Evolutionary conservation across 2,329 filamentous ascomycete genomes (phyloP).

Genomic region (Fusarium goolgardi): DNA sequence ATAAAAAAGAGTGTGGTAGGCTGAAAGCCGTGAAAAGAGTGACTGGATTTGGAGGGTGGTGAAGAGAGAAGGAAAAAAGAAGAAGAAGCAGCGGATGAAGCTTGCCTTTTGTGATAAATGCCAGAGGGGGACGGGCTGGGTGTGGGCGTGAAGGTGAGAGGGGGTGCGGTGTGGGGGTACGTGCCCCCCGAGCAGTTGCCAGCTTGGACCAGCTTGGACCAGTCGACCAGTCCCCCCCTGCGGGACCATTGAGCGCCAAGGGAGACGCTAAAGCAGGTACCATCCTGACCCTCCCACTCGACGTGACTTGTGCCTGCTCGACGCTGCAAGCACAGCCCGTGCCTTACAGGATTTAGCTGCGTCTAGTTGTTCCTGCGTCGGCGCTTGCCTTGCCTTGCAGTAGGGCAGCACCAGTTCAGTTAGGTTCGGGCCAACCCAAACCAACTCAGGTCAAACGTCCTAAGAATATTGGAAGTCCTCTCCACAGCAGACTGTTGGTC

Average conservation of each 20-base stretch:
- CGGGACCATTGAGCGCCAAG: constrained; percentile 38
- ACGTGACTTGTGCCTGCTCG: constrained; percentile 1
- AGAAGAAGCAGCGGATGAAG: constrained; percentile 29
- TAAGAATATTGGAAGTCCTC: constrained; percentile 9
- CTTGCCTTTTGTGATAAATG: constrained; percentile 45
- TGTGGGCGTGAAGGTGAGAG: constrained; percentile 9
- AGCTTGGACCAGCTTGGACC: constrained; percentile 14
- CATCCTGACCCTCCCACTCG: constrained; percentile 23
- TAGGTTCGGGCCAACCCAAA: not conserved
- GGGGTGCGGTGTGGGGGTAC: constrained; percentile 29
- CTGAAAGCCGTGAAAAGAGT: constrained; percentile 47
- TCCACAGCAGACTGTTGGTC: constrained; percentile 27
- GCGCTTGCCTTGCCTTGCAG: constrained; percentile 28
- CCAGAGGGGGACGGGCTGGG: constrained; percentile 37
- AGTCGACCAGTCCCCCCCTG: constrained; percentile 3
- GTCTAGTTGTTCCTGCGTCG: constrained; percentile 31
- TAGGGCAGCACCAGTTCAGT: constrained; percentile 5
- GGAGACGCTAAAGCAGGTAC: constrained; percentile 41
- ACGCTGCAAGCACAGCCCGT: constrained; percentile 16
- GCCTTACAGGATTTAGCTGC: constrained; percentile 18
- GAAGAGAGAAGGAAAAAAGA: constrained; percentile 35
- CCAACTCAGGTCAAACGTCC: constrained; percentile 1
- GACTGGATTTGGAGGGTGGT: constrained; percentile 49
- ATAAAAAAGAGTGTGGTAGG: constrained; percentile 51
- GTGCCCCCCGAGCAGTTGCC: constrained; percentile 31